Conservation (phyloP, 768 basidiomycete genomes). For the Tricholoma flavovirens region DNA sequence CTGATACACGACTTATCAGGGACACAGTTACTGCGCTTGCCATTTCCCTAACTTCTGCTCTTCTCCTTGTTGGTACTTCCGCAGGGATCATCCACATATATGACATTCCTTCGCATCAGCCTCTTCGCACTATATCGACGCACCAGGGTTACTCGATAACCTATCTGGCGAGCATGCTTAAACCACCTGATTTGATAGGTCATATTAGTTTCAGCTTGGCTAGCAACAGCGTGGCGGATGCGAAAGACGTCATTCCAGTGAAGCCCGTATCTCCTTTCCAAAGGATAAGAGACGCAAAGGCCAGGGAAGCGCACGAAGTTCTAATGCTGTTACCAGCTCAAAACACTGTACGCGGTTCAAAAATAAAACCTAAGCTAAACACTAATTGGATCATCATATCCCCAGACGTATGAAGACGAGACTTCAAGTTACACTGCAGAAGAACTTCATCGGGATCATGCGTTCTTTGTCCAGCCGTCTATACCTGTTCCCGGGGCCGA, state of each 20-base stretch:
- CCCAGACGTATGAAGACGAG: slow-evolving; percentile 27
- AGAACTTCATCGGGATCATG: slow-evolving; percentile 61
- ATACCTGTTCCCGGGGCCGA: slow-evolving; percentile 22
- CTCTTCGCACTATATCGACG: slow-evolving; percentile 71
- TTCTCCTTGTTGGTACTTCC: slow-evolving; percentile 78
- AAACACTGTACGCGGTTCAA: slow-evolving; percentile 31
- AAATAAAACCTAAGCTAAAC: background rate
- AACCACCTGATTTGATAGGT: slow-evolving; percentile 82
- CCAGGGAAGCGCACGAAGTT: slow-evolving; percentile 67
- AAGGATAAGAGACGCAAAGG: slow-evolving; percentile 60
- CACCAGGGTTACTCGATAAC: slow-evolving; percentile 69
- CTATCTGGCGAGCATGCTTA: slow-evolving; percentile 70
- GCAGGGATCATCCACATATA: slow-evolving; percentile 73
- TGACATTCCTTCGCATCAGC: slow-evolving; percentile 88
- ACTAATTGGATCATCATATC: background rate
- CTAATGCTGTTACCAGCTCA: slow-evolving; percentile 51
- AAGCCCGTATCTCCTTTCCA: slow-evolving; percentile 68
- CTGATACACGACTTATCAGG: slow-evolving; percentile 32
- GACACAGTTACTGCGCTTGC: slow-evolving; percentile 67
- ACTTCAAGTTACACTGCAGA: slow-evolving; percentile 38
- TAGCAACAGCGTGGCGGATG: slow-evolving; percentile 32
- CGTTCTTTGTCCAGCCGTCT: slow-evolving; percentile 53
- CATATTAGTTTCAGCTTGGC: slow-evolving; percentile 58
- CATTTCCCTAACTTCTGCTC: slow-evolving; percentile 71
- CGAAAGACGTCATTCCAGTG: slow-evolving; percentile 58